Evolutionary conservation across 2,329 filamentous ascomycete genomes (phyloP), one percentile per base, ranked within the genome.

Genomic region (Xylariaceae sp.): DNA sequence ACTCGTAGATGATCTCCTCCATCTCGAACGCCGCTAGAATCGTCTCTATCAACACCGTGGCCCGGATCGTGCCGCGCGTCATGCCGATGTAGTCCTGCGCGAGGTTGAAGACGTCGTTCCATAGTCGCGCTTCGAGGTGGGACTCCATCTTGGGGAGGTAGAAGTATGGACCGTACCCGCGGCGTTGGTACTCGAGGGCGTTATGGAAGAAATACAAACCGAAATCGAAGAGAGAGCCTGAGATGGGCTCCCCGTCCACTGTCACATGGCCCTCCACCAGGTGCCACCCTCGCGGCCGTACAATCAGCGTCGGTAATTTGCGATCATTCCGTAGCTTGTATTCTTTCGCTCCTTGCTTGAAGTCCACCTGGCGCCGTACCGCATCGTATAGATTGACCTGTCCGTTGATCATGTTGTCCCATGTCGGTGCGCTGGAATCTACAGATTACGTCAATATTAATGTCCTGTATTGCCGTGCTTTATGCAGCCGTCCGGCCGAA

Each of bases 1-100:
- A 86, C 78, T 97, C 94, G 74, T 96, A 99, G 76, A 99, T 97
- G 75, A 99, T 97, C 84, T 99, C 94, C 67, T 99, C 94, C 94
- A 99, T 99, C 80, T 99, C 94, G 68, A 99, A 99, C 15, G 92
- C 94, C 40, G 94, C 94, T 41, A 92, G 82, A 72, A 99, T 97
- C 53, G 94, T 97, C 82, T 99, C 94, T 68, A 99, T 97, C 65
- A 99, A 78, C 37, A 97, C 92, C 2, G 94, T 99, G 58, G 83
- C 94, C 65, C 94, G 88, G 74, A 97, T 95, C 51, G 91, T 97
- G 51, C 94, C 94, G 56, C 94, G 84, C 51, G 83, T 83, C 76
- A 99, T 87, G 64, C 89, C 88, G 68, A 96, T 84, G 75, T 88
- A 91, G 76, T 99, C 94, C 76, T 99, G 94, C 12, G 85, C 86